phyloP scores from a whole-genome alignment of 106 monocot genomes.

The Dioscorea alata region DNA sequence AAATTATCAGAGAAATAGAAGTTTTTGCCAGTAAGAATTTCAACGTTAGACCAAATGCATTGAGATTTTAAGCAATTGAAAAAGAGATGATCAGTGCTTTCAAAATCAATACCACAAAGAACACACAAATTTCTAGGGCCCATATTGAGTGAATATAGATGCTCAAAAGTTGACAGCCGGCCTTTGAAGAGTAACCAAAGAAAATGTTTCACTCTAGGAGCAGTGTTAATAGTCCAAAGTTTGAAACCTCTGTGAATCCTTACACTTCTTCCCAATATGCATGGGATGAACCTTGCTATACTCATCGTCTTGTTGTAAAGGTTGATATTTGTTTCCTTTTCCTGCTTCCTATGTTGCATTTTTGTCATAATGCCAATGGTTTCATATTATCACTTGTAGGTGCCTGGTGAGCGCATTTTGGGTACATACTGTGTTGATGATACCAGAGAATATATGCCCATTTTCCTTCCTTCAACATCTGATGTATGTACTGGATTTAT shows the following conservation, averaged over 20 bases:
- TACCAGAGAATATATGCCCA: constrained; percentile 49
- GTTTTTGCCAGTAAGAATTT: too few species aligned
- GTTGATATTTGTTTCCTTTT: constrained; percentile 22
- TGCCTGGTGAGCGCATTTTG: constrained; percentile 82
- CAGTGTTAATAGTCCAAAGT: too few species aligned
- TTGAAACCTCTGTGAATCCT: constrained; percentile 79
- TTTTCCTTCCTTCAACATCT: constrained; percentile 56
- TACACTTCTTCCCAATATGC: constrained; percentile 85
- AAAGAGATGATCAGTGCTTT: too few species aligned
- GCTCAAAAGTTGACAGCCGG: too few species aligned
- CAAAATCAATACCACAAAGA: too few species aligned
- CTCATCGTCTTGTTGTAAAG: constrained; percentile 90
- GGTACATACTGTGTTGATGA: constrained; percentile 81
- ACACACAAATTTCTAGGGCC: too few species aligned
- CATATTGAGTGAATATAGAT: too few species aligned
- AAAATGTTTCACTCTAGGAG: too few species aligned
- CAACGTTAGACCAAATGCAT: too few species aligned
- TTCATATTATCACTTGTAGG: constrained; percentile 26
- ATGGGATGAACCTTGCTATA: constrained; percentile 95
- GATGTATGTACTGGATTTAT: constrained; percentile 43
- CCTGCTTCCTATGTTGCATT: not conserved
- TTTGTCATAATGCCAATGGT: constrained; percentile 5
- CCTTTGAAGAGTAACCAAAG: too few species aligned
- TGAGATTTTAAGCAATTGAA: too few species aligned
- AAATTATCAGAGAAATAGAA: too few species aligned